These are phyloP conservation scores for Fusarium sp. DNA, from an alignment of 2,329 filamentous ascomycete genomes.

Conservation along the genomic window DNA sequence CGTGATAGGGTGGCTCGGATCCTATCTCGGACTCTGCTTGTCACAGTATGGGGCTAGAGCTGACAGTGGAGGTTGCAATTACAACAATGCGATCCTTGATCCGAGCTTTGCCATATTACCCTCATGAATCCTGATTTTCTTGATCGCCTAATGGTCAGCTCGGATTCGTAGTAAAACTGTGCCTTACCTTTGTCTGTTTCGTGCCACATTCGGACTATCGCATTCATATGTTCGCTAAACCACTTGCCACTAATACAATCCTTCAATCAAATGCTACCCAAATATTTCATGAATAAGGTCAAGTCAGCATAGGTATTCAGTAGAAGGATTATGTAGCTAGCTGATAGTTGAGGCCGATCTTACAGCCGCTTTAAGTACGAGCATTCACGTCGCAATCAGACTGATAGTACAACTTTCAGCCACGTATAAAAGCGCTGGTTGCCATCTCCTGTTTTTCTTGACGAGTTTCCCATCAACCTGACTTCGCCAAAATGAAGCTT, in stretches of 20 bases:
- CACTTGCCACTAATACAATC: background rate
- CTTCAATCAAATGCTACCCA: background rate
- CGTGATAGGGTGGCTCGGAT: slow-evolving; percentile 11
- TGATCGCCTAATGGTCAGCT: background rate
- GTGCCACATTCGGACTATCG: background rate
- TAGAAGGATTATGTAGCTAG: background rate
- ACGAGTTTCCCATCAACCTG: background rate
- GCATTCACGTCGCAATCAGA: background rate
- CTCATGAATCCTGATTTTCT: background rate
- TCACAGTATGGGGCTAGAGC: background rate
- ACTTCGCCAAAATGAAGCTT: slow-evolving; percentile 9
- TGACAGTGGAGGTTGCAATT: background rate
- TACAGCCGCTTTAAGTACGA: background rate
- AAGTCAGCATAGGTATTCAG: background rate
- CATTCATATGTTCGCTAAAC: background rate
- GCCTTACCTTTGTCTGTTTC: background rate
- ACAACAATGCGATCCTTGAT: background rate
- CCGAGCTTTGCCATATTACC: background rate
- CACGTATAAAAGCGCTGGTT: background rate
- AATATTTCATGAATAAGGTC: background rate
- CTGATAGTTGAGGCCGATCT: background rate
- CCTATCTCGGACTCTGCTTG: slow-evolving; percentile 10
- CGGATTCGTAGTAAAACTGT: background rate
- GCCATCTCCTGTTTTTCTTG: background rate
- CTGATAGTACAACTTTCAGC: background rate